Conservation (phyloP, 306 rosid genomes). For the Castanospermum australe region DNA sequence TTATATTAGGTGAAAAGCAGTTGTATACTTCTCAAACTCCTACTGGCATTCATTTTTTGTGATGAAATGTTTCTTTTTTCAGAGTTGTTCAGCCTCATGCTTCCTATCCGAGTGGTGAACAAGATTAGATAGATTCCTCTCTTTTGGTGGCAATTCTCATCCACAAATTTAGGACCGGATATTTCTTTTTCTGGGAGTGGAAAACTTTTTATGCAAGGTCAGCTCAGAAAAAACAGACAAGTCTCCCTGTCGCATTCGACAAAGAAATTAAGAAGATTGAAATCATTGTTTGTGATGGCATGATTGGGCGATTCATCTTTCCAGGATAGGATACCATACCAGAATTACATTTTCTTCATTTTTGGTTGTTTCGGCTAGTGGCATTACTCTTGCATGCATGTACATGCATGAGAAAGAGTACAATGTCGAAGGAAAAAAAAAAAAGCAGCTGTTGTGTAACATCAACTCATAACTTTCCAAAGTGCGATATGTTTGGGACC, state of each 20-base stretch:
- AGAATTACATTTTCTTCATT: neutral
- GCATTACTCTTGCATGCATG: neutral
- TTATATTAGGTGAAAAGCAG: neutral
- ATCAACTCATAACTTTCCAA: neutral
- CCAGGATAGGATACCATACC: neutral
- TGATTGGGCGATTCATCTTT: neutral
- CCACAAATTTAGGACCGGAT: neutral
- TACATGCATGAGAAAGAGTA: neutral
- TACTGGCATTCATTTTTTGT: neutral
- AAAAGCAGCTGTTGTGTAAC: neutral
- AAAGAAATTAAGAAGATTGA: neutral
- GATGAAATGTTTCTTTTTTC: neutral
- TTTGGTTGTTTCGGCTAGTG: neutral
- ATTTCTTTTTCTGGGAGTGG: neutral
- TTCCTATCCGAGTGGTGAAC: neutral
- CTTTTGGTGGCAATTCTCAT: conserved; percentile 1
- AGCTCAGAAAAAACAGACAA: neutral
- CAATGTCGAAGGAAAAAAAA: neutral
- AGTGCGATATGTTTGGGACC: conserved; percentile 18
- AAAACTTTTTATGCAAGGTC: neutral
- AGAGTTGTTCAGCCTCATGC: neutral
- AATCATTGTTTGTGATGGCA: neutral
- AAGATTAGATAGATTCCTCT: conserved; percentile 2
- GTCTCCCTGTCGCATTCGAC: neutral
- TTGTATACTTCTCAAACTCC: neutral